Base-by-base conservation (phyloP, 192 early-diverging fungal genomes). In the Umbelopsis sp. region DNA sequence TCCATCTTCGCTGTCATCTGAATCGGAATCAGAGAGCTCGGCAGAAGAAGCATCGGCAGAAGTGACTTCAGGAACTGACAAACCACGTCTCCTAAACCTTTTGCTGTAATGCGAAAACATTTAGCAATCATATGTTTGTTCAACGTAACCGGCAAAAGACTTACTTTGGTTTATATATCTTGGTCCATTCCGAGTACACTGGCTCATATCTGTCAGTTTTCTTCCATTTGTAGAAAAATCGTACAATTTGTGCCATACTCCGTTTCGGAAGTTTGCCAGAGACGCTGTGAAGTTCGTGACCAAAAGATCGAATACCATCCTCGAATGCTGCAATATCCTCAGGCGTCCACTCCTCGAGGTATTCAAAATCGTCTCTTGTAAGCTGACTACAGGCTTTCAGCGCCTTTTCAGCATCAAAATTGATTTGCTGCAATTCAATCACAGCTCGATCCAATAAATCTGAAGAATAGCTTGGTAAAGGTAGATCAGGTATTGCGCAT, bases 361-460 rank as follows among this genome's bases (percentile, higher is more conserved):
- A 20, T 3, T 78, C 70, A 34, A 85, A 81, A 47, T 91, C 89
- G 43, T 72, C 75, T 16, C 83, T 78, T 3, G 83, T 76, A 24
- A 87, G 72, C 11, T 56, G 75, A 1, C 71, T 51, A 31, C 91
- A 83, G 4, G 78, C 77, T 17, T 82, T 81, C 4, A 92, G 52
- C 6, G 91, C 90, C 24, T 80, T 82, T 12, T 87, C 81, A 0
- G 84, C 81, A 70, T 92, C 82, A 50, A 86, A 92, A 6, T 68
- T 72, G 29, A 74, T 80, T 21, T 76, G 45, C 11, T 86, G 81
- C 22, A 91, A 72, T 10, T 80, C 80, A 47, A 83, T 67, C 34
- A 94, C 75, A 6, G 88, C 90, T 12, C 81, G 77, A 62, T 93
- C 92, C 62, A 89, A 83, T 45, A 88, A 69, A 74, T 93, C 91